Percentiles rank a stretch among this genome's conserved stretches.
These are phyloP conservation scores for Termitomyces sp. DNA, from an alignment of 768 basidiomycete genomes.

Conservation along the genomic window DNA sequence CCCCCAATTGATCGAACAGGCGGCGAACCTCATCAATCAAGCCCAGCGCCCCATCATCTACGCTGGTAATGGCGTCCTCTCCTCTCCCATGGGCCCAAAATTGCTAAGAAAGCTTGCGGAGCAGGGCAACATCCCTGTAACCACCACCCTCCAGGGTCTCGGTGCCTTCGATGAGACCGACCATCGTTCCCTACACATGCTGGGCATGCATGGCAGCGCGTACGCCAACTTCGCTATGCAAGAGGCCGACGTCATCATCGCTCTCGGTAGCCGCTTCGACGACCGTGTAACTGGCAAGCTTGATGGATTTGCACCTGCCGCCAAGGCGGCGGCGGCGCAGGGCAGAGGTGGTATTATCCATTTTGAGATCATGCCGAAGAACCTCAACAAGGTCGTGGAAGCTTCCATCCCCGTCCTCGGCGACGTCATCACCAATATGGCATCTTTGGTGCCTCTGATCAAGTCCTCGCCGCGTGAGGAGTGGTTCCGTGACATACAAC, in stretches of 20 bases:
- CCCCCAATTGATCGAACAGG: slow-evolving; percentile 67
- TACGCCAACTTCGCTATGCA: slow-evolving; percentile 99
- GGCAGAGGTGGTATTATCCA: slow-evolving; percentile 97
- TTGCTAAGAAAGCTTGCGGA: slow-evolving; percentile 77
- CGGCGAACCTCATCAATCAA: slow-evolving; percentile 88
- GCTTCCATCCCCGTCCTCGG: slow-evolving; percentile 93
- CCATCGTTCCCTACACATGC: slow-evolving; percentile 89
- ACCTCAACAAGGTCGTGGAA: slow-evolving; percentile 97
- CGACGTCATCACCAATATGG: slow-evolving; percentile 85
- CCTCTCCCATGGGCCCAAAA: slow-evolving; percentile 76
- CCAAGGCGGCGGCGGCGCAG: slow-evolving; percentile 77
- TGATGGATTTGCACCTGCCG: slow-evolving; percentile 87
- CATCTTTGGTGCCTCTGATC: slow-evolving; percentile 79
- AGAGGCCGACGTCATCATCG: slow-evolving; percentile 95
- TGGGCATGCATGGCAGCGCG: slow-evolving; percentile 97
- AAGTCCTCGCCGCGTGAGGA: slow-evolving; percentile 56
- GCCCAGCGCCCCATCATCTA: slow-evolving; percentile 91
- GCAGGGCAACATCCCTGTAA: slow-evolving; percentile 93
- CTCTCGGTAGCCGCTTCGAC: slow-evolving; percentile 94
- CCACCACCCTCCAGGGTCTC: slow-evolving; percentile 93
- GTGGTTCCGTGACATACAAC: slow-evolving; percentile 83
- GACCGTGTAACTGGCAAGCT: slow-evolving; percentile 96
- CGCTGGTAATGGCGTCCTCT: slow-evolving; percentile 88
- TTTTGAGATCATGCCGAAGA: slow-evolving; percentile 98
- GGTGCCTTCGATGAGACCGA: slow-evolving; percentile 94